Evolutionary conservation across 2,329 filamentous ascomycete genomes (phyloP).

Genomic region (Phoma herbarum): DNA sequence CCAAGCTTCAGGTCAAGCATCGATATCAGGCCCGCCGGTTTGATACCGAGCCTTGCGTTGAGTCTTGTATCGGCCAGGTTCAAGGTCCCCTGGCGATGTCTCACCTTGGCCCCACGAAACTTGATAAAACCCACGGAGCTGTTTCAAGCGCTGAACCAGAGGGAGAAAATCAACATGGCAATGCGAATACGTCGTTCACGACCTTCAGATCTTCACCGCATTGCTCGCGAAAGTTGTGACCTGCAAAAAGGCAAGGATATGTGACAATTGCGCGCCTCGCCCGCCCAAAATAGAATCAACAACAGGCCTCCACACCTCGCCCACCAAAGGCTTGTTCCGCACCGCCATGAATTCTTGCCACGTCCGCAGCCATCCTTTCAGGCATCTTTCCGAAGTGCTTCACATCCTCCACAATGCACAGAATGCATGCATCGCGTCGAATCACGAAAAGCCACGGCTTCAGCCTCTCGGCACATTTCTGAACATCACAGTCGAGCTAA

Average conservation of each 20-base stretch:
- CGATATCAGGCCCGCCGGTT: constrained; percentile 7
- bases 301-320: constrained; percentile 6
- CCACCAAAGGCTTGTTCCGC: background rate
- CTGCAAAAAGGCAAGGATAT: background rate
- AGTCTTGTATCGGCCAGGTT: constrained; percentile 14
- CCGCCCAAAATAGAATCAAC: constrained; percentile 16
- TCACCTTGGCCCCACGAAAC: constrained; percentile 4
- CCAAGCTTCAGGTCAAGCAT: constrained; percentile 12
- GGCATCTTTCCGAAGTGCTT: background rate
- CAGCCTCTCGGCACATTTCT: constrained; percentile 12
- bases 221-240: background rate
- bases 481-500: background rate
- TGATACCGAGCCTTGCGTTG: constrained; percentile 17
- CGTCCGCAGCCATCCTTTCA: constrained; percentile 3
- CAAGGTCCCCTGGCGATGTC: constrained; percentile 1
- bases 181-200: constrained; percentile 3
- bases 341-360: constrained; percentile 5
- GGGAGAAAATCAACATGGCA: background rate
- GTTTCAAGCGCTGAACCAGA: background rate
- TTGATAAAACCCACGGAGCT: background rate
- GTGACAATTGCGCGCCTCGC: constrained; percentile 4
- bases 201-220: constrained; percentile 4
- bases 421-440: background rate
- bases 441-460: constrained; percentile 10
- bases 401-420: constrained; percentile 3